These are phyloP conservation scores for Fusarium agapanthi DNA, from an alignment of 2,329 filamentous ascomycete species.

Conservation along the genomic window DNA sequence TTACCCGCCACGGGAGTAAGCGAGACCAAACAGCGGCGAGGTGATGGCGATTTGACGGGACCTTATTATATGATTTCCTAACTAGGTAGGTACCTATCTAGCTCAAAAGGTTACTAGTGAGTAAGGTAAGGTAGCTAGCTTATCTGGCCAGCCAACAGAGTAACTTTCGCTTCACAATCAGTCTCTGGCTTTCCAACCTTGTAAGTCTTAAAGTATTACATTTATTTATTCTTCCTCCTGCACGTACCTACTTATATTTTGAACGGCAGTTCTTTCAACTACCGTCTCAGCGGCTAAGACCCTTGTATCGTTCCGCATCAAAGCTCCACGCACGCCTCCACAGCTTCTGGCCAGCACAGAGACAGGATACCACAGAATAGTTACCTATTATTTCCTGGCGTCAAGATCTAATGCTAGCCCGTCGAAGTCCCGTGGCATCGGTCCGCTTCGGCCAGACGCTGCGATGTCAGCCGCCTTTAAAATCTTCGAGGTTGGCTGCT, in stretches of 20 bases:
- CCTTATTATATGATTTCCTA: constrained; percentile 9
- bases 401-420: constrained; percentile 26
- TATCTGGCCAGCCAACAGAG: constrained; percentile 6
- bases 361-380: neutral
- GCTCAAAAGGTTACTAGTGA: neutral
- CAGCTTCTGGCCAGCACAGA: neutral
- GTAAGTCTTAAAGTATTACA: neutral
- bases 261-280: constrained; percentile 11
- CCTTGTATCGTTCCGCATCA: constrained; percentile 7
- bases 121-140: neutral
- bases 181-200: neutral
- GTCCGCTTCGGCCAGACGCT: constrained; percentile 27
- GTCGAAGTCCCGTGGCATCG: constrained; percentile 33
- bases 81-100: neutral
- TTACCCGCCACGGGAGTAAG: constrained; percentile 3
- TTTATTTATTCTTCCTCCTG: neutral
- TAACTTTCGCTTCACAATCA: neutral
- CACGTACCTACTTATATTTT: neutral
- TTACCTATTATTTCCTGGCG: neutral
- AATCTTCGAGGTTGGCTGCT: constrained; percentile 4
- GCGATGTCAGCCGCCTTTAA: constrained; percentile 20
- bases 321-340: constrained; percentile 29
- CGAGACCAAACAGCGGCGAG: constrained; percentile 3
- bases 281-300: constrained; percentile 5
- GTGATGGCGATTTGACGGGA: neutral